phyloP scores from a whole-genome alignment of 192 early-diverging fungal genomes.

The Coemansia sp. region DNA sequence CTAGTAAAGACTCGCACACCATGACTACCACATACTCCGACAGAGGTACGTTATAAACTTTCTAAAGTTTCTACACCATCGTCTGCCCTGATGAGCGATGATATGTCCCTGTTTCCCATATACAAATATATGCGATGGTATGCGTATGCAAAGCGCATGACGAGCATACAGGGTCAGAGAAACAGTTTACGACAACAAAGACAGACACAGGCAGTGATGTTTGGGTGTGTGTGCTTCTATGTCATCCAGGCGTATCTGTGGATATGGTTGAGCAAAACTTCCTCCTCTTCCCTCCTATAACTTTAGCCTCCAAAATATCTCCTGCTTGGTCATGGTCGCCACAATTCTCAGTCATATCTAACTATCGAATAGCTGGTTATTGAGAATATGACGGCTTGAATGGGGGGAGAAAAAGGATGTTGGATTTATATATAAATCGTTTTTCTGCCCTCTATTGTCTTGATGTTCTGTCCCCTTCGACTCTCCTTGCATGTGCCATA shows the following conservation, averaged over 20 bases:
- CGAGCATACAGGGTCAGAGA: background rate
- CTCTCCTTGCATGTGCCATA: slow-evolving; percentile 8
- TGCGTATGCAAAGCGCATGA: slow-evolving; percentile 11
- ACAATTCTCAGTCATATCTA: slow-evolving; percentile 1
- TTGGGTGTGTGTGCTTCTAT: too few species aligned
- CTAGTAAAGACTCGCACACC: background rate
- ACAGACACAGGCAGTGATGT: too few species aligned
- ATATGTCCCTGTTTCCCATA: slow-evolving; percentile 5
- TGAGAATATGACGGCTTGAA: background rate
- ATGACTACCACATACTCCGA: slow-evolving; percentile 30
- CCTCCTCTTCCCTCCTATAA: too few species aligned
- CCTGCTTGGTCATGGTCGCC: background rate
- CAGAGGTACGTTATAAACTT: slow-evolving; percentile 38
- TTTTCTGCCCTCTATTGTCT: background rate
- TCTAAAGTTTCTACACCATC: too few species aligned
- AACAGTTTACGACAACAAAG: too few species aligned
- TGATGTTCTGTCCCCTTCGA: background rate
- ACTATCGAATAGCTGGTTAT: background rate
- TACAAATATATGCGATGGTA: slow-evolving; percentile 8
- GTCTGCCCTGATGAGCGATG: background rate
- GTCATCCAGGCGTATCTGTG: too few species aligned
- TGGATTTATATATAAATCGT: background rate
- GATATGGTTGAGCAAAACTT: too few species aligned
- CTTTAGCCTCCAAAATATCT: too few species aligned
- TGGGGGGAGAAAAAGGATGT: background rate